Evolutionary conservation across 257 asterid species (phyloP), one percentile per base, ranked within the genome.

Genomic region (Fraxinus anomala): DNA sequence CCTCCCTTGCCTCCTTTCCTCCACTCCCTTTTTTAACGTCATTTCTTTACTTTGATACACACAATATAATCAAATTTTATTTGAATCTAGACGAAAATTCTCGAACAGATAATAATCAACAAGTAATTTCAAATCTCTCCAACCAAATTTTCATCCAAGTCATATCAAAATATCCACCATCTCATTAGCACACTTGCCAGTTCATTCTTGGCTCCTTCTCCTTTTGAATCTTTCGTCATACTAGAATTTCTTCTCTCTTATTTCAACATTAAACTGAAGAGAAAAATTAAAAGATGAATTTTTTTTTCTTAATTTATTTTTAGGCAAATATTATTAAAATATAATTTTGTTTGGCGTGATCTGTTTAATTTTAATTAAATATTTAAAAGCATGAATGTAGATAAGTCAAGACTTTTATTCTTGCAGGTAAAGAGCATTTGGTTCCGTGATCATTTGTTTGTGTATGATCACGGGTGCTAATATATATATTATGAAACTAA

Each of bases 401-500:
- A 24, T 63, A 63, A 63, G 69, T 63, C 17, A 24, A 63, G 34
- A 63, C 69, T 63, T 63, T 26, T 63, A 63, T 63, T 63, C 34
- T 63, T 26, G 65, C 65, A 54, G 65, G 26, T 54, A 54, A 54
- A 54, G 65, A 10, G 70, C 79, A 37, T 75, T 34, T 70, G 83
- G 76, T 79, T 81, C 70, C 70, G 80, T 73, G 80, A 79, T 73
- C 28, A 80, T 70, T 83, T 73, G 72, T 70, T 71, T 5, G 19
- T 82, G 82, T 85, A 68, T 74, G 84, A 82, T 84, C 84, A 77
- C 85, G 89, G 85, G 88, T 70, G 81, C 75, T 81, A 77, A 51
- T 73, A 63, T 24, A 61, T 61, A 63, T 23, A 77, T 80, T 54
- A 81, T 85, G 79, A 71, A 75, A 72, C 73, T 63, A 84, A 81